A percentile compares a stretch with the other conserved stretches of the same genome.
phyloP scores from a whole-genome alignment of 169 alveolate genomes.

The Cyclospora cayetanensis region DNA sequence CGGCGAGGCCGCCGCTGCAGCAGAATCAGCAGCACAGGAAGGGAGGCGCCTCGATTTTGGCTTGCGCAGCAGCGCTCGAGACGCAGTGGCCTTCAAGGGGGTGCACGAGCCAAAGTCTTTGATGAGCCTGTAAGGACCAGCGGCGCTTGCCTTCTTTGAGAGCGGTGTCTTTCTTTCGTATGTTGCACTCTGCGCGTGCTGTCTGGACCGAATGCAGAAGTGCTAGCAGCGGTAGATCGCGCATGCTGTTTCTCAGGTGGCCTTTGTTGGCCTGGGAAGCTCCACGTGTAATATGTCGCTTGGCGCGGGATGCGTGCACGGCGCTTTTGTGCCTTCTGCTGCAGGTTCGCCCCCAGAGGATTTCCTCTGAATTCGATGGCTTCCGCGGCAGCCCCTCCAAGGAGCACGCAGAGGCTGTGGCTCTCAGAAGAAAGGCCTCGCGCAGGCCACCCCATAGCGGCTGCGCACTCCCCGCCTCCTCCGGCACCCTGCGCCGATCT shows the following conservation, averaged over 20 bases:
- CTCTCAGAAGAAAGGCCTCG: not conserved
- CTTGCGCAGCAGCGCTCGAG: not conserved
- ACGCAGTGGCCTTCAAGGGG: not conserved
- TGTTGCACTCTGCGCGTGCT: no score
- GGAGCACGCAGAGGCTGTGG: not conserved
- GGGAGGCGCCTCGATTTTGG: not conserved
- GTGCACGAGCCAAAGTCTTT: not conserved
- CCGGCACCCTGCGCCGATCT: slow-evolving; percentile 66
- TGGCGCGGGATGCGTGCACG: no score
- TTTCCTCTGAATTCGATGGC: no score
- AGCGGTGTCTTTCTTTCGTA: no score
- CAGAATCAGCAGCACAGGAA: not conserved
- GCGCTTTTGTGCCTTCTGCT: not conserved
- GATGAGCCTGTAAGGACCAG: not conserved
- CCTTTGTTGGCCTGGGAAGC: no score
- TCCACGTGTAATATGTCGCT: no score
- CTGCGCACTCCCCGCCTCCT: slow-evolving; percentile 4
- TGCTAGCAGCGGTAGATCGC: not conserved
- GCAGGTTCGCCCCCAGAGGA: slow-evolving; percentile 29
- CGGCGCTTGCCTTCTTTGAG: not conserved
- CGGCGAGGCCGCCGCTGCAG: slow-evolving; percentile 14
- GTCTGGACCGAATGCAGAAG: not conserved
- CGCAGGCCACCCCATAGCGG: not conserved
- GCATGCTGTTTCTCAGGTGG: not conserved
- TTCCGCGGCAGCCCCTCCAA: not conserved